phyloP scores from a whole-genome alignment of 2,329 filamentous ascomycete genomes.

The Eurotiales sp. region DNA sequence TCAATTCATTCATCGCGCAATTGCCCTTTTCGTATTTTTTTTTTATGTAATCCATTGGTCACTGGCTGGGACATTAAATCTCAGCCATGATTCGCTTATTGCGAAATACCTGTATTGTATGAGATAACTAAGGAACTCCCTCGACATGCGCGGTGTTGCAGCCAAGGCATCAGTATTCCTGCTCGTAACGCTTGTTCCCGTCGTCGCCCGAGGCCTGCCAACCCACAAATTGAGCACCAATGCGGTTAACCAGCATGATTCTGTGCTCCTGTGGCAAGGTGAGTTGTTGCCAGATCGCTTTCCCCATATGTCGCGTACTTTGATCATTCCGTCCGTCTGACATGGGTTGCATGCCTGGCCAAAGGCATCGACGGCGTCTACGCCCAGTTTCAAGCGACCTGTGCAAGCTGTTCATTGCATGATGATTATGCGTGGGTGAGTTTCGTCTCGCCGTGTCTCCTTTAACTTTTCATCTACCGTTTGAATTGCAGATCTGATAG shows the following conservation, averaged over 20 bases:
- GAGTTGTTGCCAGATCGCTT: constrained; percentile 5
- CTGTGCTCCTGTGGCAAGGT: constrained; percentile 18
- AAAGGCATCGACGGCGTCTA: constrained; percentile 21
- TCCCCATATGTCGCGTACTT: constrained; percentile 17
- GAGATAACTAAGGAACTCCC: constrained; percentile 4
- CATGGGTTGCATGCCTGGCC: background rate
- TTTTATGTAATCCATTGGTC: background rate
- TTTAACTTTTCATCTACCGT: background rate
- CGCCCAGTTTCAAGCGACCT: constrained; percentile 22
- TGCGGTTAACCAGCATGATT: constrained; percentile 6
- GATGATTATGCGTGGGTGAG: constrained; percentile 18
- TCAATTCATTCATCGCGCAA: background rate
- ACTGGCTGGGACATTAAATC: constrained; percentile 2
- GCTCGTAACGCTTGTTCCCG: constrained; percentile 7
- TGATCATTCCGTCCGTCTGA: constrained; percentile 1
- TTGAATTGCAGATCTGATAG: background rate
- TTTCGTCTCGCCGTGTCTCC: too few relatives aligned
- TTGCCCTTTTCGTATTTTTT: background rate
- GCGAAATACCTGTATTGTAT: constrained; percentile 6
- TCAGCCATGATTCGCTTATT: constrained; percentile 11
- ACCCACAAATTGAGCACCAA: constrained; percentile 16
- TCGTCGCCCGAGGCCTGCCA: constrained; percentile 13
- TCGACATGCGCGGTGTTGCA: constrained; percentile 17
- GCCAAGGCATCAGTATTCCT: constrained; percentile 17
- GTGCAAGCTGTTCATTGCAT: constrained; percentile 19